Conservation (phyloP, 2,329 filamentous ascomycete species). For the Cercospora sojina region DNA sequence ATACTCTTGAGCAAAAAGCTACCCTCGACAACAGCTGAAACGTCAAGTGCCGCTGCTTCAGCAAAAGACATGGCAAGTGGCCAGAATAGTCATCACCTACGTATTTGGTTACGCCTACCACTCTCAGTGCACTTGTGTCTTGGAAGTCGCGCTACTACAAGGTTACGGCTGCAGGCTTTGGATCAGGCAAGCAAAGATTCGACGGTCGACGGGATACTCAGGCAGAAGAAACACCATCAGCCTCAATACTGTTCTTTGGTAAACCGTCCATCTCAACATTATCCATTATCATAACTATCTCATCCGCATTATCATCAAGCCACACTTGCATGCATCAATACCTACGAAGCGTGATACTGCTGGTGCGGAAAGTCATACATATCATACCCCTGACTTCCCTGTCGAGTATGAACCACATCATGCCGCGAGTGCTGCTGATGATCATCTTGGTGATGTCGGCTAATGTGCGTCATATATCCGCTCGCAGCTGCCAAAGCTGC, state of each 20-base stretch:
- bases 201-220: no score
- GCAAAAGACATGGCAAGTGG: no score
- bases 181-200: no score
- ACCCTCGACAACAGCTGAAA: no score
- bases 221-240: no score
- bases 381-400: neutral
- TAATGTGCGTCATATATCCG: neutral
- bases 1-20: neutral
- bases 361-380: neutral
- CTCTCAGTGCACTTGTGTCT: no score
- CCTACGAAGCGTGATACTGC: neutral
- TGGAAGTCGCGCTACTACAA: no score
- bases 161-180: no score
- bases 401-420: neutral
- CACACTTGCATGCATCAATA: neutral
- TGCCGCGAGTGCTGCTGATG: neutral
- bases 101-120: no score
- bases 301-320: neutral
- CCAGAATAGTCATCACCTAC: no score
- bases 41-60: no score
- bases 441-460: neutral
- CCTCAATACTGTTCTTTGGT: no score
- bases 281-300: neutral
- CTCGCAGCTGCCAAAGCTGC: constrained; percentile 17
- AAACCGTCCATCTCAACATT: neutral